A percentile compares a stretch with the other conserved stretches of the same genome.
phyloP scores from a whole-genome alignment of 1,139 yeast species.

The Blastobotrys indianensis region DNA sequence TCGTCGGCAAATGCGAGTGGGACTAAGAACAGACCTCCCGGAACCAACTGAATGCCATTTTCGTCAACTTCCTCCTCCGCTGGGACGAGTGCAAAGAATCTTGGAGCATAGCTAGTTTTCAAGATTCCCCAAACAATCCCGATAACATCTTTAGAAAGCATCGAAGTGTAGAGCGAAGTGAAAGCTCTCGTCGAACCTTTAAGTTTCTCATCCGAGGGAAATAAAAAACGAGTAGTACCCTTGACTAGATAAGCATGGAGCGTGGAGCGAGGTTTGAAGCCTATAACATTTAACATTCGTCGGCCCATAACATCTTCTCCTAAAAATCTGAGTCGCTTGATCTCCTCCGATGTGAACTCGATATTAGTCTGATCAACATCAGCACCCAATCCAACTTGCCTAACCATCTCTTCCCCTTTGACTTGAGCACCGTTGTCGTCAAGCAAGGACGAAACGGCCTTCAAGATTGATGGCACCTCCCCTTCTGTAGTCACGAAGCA shows the following conservation, averaged over 20 bases:
- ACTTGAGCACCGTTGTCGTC: slow-evolving; percentile 41
- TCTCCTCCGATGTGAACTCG: not conserved
- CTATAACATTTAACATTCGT: slow-evolving; percentile 52
- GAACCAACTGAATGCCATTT: slow-evolving; percentile 10
- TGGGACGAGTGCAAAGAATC: slow-evolving; percentile 57
- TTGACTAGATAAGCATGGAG: slow-evolving; percentile 41
- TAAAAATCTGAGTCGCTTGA: slow-evolving; percentile 14
- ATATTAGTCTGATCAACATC: slow-evolving; percentile 19
- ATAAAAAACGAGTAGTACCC: slow-evolving; percentile 53
- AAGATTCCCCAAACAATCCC: slow-evolving; percentile 72
- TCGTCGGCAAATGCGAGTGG: slow-evolving; percentile 38
- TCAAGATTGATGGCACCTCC: too few species aligned
- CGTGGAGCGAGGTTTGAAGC: slow-evolving; percentile 48
- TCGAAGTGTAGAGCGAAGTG: slow-evolving; percentile 58
- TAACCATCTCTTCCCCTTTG: slow-evolving; percentile 33
- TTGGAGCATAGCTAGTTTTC: slow-evolving; percentile 51
- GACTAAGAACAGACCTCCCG: slow-evolving; percentile 36
- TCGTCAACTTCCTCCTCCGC: slow-evolving; percentile 30
- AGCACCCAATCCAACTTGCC: slow-evolving; percentile 43
- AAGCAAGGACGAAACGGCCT: slow-evolving; percentile 1
- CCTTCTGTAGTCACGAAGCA: not conserved
- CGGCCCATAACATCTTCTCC: slow-evolving; percentile 21
- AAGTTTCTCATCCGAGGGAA: slow-evolving; percentile 51
- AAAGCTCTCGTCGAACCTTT: slow-evolving; percentile 64
- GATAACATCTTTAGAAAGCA: slow-evolving; percentile 43